phyloP scores from a whole-genome alignment of 768 basidiomycete species.

The Calocybe cyanea region DNA sequence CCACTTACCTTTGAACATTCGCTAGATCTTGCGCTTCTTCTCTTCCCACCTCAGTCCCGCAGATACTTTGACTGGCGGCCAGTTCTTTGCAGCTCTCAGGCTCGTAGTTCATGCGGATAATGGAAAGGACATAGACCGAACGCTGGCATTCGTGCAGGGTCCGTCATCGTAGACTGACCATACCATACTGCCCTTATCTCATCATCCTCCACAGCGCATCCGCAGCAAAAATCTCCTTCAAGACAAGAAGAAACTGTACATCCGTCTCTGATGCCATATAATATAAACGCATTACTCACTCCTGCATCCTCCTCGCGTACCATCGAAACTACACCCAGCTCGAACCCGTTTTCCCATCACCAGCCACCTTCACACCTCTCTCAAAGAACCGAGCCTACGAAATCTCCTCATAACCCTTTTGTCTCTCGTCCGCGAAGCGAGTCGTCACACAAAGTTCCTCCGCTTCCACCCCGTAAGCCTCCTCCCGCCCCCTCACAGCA shows the following conservation, averaged over 20 bases:
- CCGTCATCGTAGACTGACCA: too few relatives aligned
- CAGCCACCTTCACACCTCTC: conserved; percentile 15
- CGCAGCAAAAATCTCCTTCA: too few relatives aligned
- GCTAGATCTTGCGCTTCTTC: conserved; percentile 65
- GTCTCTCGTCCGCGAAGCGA: conserved; percentile 19
- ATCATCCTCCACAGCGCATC: not conserved
- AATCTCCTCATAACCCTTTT: conserved; percentile 37
- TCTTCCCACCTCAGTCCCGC: conserved; percentile 47
- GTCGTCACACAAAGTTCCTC: conserved; percentile 31
- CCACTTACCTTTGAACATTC: not conserved
- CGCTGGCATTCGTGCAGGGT: conserved; percentile 78
- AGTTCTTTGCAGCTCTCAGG: conserved; percentile 74
- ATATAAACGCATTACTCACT: conserved; percentile 3
- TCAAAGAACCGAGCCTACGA: conserved; percentile 8
- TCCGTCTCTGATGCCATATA: too few relatives aligned
- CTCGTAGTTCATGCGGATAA: conserved; percentile 59
- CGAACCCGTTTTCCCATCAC: conserved; percentile 6
- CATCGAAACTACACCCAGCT: not conserved
- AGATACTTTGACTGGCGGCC: conserved; percentile 59
- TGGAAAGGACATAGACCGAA: conserved; percentile 60
- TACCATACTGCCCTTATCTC: too few relatives aligned
- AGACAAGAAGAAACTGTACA: too few relatives aligned
- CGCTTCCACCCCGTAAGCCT: conserved; percentile 48
- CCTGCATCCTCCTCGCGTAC: conserved; percentile 4
- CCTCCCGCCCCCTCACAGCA: conserved; percentile 20